phyloP scores from a whole-genome alignment of 345 rosid genomes.

The Durio zibethinus region DNA sequence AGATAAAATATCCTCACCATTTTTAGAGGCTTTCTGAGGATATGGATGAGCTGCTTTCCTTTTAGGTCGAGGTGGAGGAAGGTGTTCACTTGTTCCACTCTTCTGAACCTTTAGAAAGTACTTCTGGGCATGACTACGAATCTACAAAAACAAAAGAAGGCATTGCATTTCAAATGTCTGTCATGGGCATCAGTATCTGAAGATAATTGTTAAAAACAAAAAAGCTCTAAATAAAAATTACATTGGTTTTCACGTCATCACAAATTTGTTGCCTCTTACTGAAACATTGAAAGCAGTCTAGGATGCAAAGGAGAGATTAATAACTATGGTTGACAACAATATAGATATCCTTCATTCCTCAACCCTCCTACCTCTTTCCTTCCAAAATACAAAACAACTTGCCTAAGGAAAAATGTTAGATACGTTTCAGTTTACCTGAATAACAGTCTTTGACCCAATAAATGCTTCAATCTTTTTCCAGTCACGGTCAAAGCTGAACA shows the following conservation, averaged over 20 bases:
- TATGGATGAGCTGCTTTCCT: constrained; percentile 95
- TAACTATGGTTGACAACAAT: neutral
- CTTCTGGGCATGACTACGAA: constrained; percentile 92
- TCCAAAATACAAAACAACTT: neutral
- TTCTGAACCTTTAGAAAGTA: constrained; percentile 86
- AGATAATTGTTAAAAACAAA: neutral
- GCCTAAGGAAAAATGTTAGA: neutral
- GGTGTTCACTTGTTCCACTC: constrained; percentile 78
- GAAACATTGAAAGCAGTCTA: neutral
- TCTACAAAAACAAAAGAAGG: constrained; percentile 27
- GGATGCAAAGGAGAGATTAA: neutral
- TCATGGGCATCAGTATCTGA: neutral
- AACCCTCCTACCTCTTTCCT: neutral
- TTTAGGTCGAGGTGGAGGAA: constrained; percentile 92
- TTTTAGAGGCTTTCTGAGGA: constrained; percentile 82
- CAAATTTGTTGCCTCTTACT: neutral
- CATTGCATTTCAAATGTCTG: neutral
- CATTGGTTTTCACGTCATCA: neutral
- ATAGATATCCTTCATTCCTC: neutral
- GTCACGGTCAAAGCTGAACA: constrained; percentile 78
- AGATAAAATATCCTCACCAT: constrained; percentile 35
- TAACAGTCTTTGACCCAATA: constrained; percentile 81
- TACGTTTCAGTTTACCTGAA: constrained; percentile 50
- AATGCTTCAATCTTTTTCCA: constrained; percentile 95
- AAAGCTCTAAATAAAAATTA: neutral